Evolutionary conservation across 495 filamentous ascomycete species (phyloP), one percentile per base, ranked within the genome.

Genomic region (Xylaria flabelliformis): DNA sequence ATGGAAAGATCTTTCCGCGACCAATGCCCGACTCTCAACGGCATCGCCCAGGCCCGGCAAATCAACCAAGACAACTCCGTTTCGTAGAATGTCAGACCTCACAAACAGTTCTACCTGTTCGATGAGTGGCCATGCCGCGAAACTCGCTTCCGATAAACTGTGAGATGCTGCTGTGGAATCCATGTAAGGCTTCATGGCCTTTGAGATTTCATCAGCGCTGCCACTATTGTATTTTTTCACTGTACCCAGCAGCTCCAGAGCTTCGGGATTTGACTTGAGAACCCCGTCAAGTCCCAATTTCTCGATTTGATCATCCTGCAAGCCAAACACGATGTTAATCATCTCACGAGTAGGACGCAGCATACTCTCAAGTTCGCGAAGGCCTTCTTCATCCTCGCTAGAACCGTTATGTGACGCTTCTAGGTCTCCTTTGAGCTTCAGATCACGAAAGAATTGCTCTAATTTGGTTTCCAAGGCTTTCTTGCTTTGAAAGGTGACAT

Each of bases 31-130:
- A 10, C 50, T 72, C 29, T 69, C 73, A 4, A 76, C 74, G 1
- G 61, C 71, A 53, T 80, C 78, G 1, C 74, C 75, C 3, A 75
- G 53, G 0, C 78, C 78, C 0, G 78, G 78, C 9, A 80, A 61
- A 26, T 80, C 78, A 0, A 80, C 74, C 8, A 78, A 42, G 19
- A 70, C 42, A 5, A 80, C 59, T 0, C 78, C 78, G 19, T 73
- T 73, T 12, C 42, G 71, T 1, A 80, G 67, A 0, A 80, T 59
- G 5, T 75, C 71, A 0, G 76, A 59, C 4, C 73, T 77, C 26
- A 78, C 73, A 29, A 63, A 77, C 2, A 80, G 12, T 8, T 72
- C 71, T 8, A 78, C 76, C 21, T 77, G 56, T 6, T 74, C 62
- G 17, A 80, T 75, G n/a, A 80, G 53, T 0, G 78, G 76, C 78